These are phyloP conservation scores for Monilinia laxa DNA, from an alignment of 2,329 filamentous ascomycete genomes.

Conservation along the genomic window DNA sequence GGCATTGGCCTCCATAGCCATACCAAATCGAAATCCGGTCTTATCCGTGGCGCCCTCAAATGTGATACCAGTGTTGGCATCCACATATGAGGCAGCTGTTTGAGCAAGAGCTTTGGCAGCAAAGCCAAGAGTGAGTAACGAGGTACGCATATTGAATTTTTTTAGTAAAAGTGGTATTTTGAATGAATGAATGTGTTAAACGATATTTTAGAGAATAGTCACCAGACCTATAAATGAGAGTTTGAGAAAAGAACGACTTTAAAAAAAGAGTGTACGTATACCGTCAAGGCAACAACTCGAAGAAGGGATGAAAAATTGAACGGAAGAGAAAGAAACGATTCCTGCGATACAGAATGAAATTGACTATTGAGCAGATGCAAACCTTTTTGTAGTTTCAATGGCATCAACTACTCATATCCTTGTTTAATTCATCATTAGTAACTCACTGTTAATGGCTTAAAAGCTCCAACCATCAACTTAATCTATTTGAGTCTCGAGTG, in stretches of 20 bases:
- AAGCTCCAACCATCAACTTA: not conserved
- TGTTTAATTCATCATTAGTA: not conserved
- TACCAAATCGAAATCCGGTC: slow-evolving; percentile 48
- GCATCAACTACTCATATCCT: not conserved
- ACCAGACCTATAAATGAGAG: slow-evolving; percentile 20
- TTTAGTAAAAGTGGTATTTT: not conserved
- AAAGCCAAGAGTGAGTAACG: slow-evolving; percentile 16
- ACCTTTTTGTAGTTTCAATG: slow-evolving; percentile 19
- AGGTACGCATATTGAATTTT: slow-evolving; percentile 18
- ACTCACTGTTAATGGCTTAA: not conserved
- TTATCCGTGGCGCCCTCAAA: slow-evolving; percentile 44
- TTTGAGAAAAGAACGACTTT: slow-evolving; percentile 20
- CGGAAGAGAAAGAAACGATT: slow-evolving; percentile 16
- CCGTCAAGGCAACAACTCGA: slow-evolving; percentile 19
- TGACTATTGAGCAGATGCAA: not conserved
- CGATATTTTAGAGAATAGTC: slow-evolving; percentile 1
- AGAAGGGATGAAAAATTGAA: slow-evolving; percentile 9
- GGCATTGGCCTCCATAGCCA: slow-evolving; percentile 51
- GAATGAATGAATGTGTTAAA: slow-evolving; percentile 19
- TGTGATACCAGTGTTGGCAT: slow-evolving; percentile 48
- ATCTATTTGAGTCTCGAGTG: slow-evolving; percentile 17
- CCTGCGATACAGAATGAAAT: not conserved
- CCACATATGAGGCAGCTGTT: slow-evolving; percentile 41
- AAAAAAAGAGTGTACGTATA: slow-evolving; percentile 21
- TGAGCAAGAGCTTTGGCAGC: slow-evolving; percentile 26